Percentiles rank a stretch among this genome's conserved stretches.
Conservation (phyloP, 768 basidiomycete species). For the Rossbeevera mucosa region DNA sequence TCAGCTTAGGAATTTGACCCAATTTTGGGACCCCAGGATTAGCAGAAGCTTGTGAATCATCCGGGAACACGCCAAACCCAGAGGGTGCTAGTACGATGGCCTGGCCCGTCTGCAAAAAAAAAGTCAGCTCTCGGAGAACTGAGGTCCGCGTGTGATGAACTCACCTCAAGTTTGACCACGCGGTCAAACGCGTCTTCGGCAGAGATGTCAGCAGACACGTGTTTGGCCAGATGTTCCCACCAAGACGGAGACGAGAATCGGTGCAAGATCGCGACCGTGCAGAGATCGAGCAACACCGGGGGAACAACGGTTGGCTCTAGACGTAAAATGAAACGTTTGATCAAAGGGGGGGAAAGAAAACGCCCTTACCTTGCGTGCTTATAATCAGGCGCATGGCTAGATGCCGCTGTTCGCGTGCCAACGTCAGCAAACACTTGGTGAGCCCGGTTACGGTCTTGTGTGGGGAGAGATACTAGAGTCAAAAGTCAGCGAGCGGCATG, state of each 20-base stretch:
- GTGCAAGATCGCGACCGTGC: slow-evolving; percentile 61
- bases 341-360: background rate
- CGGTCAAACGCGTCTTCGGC: slow-evolving; percentile 58
- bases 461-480: slow-evolving; percentile 52
- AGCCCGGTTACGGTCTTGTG: slow-evolving; percentile 46
- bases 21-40: slow-evolving; percentile 7
- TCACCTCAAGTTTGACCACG: slow-evolving; percentile 61
- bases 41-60: slow-evolving; percentile 1
- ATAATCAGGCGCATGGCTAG: slow-evolving; percentile 69
- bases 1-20: slow-evolving; percentile 29
- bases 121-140: too few species aligned
- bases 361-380: slow-evolving; percentile 60
- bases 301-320: slow-evolving; percentile 74
- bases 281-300: slow-evolving; percentile 61
- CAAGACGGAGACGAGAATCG: slow-evolving; percentile 73
- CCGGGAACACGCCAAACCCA: slow-evolving; percentile 44
- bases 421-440: slow-evolving; percentile 50
- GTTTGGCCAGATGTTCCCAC: slow-evolving; percentile 66
- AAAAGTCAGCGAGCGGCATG: background rate
- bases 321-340: background rate
- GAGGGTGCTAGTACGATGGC: slow-evolving; percentile 67
- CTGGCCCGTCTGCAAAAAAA: slow-evolving; percentile 54
- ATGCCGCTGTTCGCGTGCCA: slow-evolving; percentile 69
- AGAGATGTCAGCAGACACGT: slow-evolving; percentile 62
- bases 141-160: background rate